Base-by-base conservation (phyloP, 176 grass and related monocot genomes). In the Alloteropsis semialata region DNA sequence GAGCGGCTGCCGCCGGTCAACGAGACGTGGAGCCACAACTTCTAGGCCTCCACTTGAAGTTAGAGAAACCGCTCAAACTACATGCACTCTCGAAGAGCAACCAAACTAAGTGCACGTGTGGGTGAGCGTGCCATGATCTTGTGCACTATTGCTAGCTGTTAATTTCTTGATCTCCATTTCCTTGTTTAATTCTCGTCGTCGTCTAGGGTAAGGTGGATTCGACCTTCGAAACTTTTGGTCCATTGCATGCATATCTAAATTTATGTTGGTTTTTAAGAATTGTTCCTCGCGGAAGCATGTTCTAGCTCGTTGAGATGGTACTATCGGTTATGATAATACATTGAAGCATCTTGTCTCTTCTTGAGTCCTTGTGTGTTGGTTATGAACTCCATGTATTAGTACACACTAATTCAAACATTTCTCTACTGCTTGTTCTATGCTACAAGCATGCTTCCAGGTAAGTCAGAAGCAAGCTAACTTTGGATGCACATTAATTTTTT, bases 11-110 rank as follows among this genome's bases (percentile, higher is more conserved):
- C 85, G 19, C 85, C 87, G 74, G 76, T 90, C 62, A 86, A 58
- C 60, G 69, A 82, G 64, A 66, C 85, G 18, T 85, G 85, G 87
- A 85, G 72, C 49, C 69, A 92, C 57, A 64, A 91, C 70, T 87
- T 83, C 75, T 89, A 89, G 64, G 48, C 42, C 42, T 5, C 45
- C 15, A 30, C 9, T 29, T 21, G 9, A 54, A 28, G 8, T 0
- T 10, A 62, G 62, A 81, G 74, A 61, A 84, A 27, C 30, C 32
- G 36, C 21, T 29, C n/a, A 64, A 83, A 65, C 46, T 50, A 45
- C 38, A 25, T 37, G 22, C 65, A 54, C 13, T 19, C 8, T 53
- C 76, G 69, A 68, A 70, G 65, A 70, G 36, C 4, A 27, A 28
- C 27, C 39, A 12, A 81, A 77, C 38, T 1, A 62, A n/a, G 36